Evolutionary conservation across 768 basidiomycete genomes (phyloP).

Genomic region (Naganishia onofrii): DNA sequence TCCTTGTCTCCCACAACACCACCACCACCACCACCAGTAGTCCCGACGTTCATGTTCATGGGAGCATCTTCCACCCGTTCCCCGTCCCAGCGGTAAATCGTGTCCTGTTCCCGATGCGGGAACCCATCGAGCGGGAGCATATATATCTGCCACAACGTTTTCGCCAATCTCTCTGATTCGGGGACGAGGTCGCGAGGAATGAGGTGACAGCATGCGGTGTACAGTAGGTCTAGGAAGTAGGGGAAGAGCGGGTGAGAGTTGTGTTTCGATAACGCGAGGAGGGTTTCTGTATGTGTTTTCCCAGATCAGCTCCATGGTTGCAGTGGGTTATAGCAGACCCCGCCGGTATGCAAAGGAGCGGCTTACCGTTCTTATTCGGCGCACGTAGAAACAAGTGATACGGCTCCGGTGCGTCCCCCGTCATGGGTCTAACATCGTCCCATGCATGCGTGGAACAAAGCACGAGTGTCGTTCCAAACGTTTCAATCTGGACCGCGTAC

Average conservation of each 20-base stretch:
- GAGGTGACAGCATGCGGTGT: constrained; percentile 39
- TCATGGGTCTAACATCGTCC: constrained; percentile 44
- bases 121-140: constrained; percentile 34
- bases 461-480: constrained; percentile 38
- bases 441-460: constrained; percentile 42
- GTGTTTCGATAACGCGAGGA: constrained; percentile 30
- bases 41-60: too few species aligned
- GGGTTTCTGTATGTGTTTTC: constrained; percentile 34
- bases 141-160: constrained; percentile 49
- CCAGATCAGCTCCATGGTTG: too few species aligned
- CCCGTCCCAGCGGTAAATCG: constrained; percentile 22
- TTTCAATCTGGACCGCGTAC: constrained; percentile 30
- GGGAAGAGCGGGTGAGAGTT: constrained; percentile 45
- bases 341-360: too few species aligned
- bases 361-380: constrained; percentile 39
- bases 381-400: constrained; percentile 42
- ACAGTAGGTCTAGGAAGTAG: constrained; percentile 47
- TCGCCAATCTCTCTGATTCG: constrained; percentile 40
- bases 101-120: constrained; percentile 38
- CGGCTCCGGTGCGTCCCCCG: constrained; percentile 45
- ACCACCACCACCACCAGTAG: too few species aligned
- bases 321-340: too few species aligned
- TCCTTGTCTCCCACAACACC: too few species aligned
- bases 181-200: constrained; percentile 30
- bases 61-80: constrained; percentile 8